Evolutionary conservation across 495 filamentous ascomycete species (phyloP), one percentile per base, ranked within the genome.

Genomic region (Xylaria bambusicola): DNA sequence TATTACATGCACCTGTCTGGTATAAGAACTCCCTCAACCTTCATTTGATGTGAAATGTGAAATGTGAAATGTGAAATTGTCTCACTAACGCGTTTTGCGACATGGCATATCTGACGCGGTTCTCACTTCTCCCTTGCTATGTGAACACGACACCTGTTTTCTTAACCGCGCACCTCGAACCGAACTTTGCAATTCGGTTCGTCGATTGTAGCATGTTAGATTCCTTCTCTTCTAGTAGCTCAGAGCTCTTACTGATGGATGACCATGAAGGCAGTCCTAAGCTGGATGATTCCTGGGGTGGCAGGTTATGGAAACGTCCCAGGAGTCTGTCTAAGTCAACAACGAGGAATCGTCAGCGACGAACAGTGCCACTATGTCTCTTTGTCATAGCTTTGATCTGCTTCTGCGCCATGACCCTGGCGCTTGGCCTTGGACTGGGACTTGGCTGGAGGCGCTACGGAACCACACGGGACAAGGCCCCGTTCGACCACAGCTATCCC

Each of bases 371-470:
- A 8, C 31, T 66, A 23, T 50, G 56, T 17, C 24, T 62, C n/a
- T 65, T 62, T 42, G 13, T 67, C 35, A 41, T 24, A n/a, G 56
- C 61, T 6, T 58, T 64, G 6, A 18, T 58, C 2, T 62, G 54
- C 58, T 62, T 66, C 18, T 53, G 41, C 23, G 27, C 64, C 29
- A 33, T 58, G 1, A 49, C 59, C 15, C 35, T 67, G 8, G 56
- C 40, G 1, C 42, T 69, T 3, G 66, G 66, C 0, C 17, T 69
- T 4, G 62, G 62, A 15, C 53, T 70, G 6, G 67, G 67, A 20
- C 46, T 67, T 6, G 60, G 62, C 13, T 56, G 38, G 27, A 21
- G 48, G 5, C 57, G 48, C 40, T 53, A 60, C 20, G 44, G 42
- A 40, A 61, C 56, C 46, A 0, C 47, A 42, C 17, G 15, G 24